phyloP scores from a whole-genome alignment of 345 rosid species.

The Geranium rotundifolium region DNA sequence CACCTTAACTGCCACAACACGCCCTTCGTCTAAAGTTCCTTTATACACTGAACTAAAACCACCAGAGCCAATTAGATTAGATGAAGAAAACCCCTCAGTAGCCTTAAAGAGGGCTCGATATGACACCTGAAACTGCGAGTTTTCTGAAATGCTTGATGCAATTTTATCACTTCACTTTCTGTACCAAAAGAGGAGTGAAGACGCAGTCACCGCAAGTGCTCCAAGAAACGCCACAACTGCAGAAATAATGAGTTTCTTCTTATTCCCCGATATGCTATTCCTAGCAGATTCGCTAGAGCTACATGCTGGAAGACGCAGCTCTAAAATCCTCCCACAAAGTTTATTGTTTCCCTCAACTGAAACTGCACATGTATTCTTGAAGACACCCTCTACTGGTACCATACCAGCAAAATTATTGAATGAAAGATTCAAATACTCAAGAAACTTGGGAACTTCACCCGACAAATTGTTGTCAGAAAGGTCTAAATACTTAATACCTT shows the following conservation, averaged over 20 bases:
- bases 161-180: constrained; percentile 3
- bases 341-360: constrained; percentile 20
- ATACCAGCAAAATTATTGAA: constrained; percentile 33
- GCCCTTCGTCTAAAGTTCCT: constrained; percentile 7
- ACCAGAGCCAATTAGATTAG: constrained; percentile 16
- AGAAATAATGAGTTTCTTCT: neutral
- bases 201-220: neutral
- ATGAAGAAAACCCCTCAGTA: constrained; percentile 14
- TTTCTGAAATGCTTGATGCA: neutral
- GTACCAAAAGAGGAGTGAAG: neutral
- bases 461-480: constrained; percentile 28
- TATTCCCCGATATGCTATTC: neutral
- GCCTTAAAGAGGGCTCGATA: constrained; percentile 18
- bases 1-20: constrained; percentile 16
- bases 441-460: constrained; percentile 14
- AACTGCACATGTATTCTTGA: constrained; percentile 20
- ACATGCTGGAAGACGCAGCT: constrained; percentile 11
- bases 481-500: constrained; percentile 20
- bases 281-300: neutral
- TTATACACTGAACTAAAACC: constrained; percentile 21
- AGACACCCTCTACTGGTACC: constrained; percentile 24
- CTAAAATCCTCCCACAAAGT: constrained; percentile 27
- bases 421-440: constrained; percentile 22
- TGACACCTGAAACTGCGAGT: constrained; percentile 5
- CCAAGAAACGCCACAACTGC: neutral